Evolutionary conservation across 116 monocot species (phyloP).

Genomic region (Zostera marina): DNA sequence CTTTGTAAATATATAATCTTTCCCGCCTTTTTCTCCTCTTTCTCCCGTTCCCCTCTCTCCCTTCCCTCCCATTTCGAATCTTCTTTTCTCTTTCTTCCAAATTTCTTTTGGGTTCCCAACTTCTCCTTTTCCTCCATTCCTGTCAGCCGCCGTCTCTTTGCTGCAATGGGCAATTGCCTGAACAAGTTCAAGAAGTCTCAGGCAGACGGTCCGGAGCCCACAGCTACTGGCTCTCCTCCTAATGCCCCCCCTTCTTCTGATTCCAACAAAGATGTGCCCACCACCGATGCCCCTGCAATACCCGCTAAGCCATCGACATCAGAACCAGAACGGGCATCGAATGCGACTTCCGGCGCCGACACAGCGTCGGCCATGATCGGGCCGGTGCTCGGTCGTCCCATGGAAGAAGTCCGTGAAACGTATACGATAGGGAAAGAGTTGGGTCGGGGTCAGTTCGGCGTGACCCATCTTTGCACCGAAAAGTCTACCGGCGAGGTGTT

Average conservation of each 20-base stretch:
- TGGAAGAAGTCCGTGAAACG: constrained; percentile 18
- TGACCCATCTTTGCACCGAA: constrained; percentile 21
- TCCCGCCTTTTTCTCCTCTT: neutral
- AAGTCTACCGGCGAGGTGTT: constrained; percentile 11
- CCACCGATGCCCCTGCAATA: neutral
- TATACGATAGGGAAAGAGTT: constrained; percentile 25
- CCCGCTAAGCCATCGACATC: neutral
- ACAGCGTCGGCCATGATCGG: constrained; percentile 8
- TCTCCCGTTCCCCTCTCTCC: neutral
- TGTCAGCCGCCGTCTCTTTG: neutral
- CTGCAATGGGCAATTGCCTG: neutral
- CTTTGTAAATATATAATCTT: neutral
- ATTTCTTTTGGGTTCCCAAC: neutral
- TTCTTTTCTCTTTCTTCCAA: neutral
- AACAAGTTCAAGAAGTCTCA: neutral
- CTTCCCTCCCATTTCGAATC: neutral
- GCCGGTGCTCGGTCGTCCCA: constrained; percentile 21
- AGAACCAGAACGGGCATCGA: neutral
- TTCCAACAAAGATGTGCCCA: neutral
- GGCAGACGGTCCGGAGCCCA: neutral
- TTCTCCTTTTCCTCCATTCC: neutral
- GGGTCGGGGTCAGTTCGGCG: constrained; percentile 30
- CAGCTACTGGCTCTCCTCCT: neutral
- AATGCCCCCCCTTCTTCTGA: neutral
- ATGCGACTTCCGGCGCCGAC: no score